phyloP scores from a whole-genome alignment of 768 basidiomycete species.

The Termitomyces sp. region DNA sequence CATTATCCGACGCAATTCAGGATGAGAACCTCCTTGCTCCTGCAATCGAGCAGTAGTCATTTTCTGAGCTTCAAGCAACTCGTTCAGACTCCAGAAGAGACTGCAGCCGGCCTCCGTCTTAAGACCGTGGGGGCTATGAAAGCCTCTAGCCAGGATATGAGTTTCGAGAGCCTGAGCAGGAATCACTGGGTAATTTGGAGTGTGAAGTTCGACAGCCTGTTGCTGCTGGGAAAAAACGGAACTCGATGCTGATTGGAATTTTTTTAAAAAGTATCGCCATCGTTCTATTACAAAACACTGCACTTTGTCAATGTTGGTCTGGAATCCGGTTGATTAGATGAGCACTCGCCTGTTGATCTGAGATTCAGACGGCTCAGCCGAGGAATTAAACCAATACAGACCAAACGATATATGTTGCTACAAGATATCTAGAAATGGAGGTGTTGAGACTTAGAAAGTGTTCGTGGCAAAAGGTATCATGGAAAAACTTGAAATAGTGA shows the following conservation, averaged over 20 bases:
- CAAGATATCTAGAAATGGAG: not conserved
- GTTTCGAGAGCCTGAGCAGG: too few species aligned
- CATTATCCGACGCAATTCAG: too few species aligned
- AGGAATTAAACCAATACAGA: not conserved
- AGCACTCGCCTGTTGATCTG: not conserved
- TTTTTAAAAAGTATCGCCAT: too few species aligned
- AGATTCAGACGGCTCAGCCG: not conserved
- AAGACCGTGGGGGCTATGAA: too few species aligned
- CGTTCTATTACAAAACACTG: not conserved
- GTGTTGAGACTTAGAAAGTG: too few species aligned
- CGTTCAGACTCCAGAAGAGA: slow-evolving; percentile 5
- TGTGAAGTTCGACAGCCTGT: too few species aligned
- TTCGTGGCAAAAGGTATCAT: too few species aligned
- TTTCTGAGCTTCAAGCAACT: slow-evolving; percentile 5
- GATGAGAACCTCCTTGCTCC: not conserved
- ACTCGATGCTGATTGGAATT: too few species aligned
- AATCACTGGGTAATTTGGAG: too few species aligned
- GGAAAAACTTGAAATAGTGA: not conserved
- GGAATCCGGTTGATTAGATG: not conserved
- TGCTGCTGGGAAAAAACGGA: too few species aligned
- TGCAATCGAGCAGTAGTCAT: not conserved
- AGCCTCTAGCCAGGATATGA: too few species aligned
- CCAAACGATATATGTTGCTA: not conserved
- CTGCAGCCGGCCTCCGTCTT: slow-evolving; percentile 2
- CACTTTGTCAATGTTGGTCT: not conserved